Evolutionary conservation across 371 early-diverging fungal genomes (phyloP).

Genomic region (Mucor saturninus): DNA sequence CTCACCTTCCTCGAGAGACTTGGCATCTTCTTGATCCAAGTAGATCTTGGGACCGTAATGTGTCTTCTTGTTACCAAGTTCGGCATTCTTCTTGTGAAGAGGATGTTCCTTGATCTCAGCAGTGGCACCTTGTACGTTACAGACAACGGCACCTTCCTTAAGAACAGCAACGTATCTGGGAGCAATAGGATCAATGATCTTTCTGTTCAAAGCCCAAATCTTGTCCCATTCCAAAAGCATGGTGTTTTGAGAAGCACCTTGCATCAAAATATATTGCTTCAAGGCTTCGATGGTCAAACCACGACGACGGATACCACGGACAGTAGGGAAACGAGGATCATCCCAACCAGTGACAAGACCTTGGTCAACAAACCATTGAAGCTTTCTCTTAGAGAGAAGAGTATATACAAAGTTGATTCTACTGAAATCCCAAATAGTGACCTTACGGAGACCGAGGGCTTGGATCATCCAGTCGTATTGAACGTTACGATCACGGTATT

Average conservation of each 20-base stretch:
- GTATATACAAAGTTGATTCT: constrained; percentile 99
- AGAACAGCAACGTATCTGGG: constrained; percentile 92
- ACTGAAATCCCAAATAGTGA: constrained; percentile 93
- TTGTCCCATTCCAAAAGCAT: constrained; percentile 99
- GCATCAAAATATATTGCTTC: constrained; percentile 97
- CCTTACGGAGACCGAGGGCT: constrained; percentile 85
- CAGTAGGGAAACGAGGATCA: constrained; percentile 99
- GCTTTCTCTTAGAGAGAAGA: constrained; percentile 98
- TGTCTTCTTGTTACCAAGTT: constrained; percentile 90
- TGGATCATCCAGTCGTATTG: constrained; percentile 99
- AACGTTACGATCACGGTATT: constrained; percentile 99
- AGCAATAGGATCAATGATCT: constrained; percentile 95
- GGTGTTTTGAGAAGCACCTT: constrained; percentile 98
- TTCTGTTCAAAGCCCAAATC: constrained; percentile 99
- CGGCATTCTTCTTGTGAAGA: constrained; percentile 96
- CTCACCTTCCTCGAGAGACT: constrained; percentile 80
- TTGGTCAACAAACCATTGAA: constrained; percentile 97
- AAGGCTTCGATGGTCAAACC: constrained; percentile 99
- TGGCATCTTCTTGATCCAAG: constrained; percentile 92
- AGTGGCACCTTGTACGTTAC: constrained; percentile 66
- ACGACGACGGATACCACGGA: constrained; percentile 97
- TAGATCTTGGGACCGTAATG: constrained; percentile 80
- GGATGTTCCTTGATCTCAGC: constrained; percentile 72
- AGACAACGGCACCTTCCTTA: constrained; percentile 68
- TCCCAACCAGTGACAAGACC: constrained; percentile 97